phyloP scores from a whole-genome alignment of 2,329 filamentous ascomycete species.

The Aspergillus terreus region DNA sequence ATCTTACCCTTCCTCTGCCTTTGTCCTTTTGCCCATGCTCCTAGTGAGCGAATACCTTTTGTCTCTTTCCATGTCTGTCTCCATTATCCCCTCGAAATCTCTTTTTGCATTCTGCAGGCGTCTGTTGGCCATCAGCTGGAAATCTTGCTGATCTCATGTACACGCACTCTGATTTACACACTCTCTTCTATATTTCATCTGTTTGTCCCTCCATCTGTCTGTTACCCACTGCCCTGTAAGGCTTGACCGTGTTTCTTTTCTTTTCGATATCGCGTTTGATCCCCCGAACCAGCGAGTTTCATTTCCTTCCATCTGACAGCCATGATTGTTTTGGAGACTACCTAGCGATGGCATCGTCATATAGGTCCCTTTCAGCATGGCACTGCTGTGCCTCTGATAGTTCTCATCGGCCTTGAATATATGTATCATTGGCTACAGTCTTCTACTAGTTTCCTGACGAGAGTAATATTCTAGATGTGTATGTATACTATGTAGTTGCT shows the following conservation, averaged over 20 bases:
- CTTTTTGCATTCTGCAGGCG: slow-evolving; percentile 37
- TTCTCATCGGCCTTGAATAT: slow-evolving; percentile 23
- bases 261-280: slow-evolving; percentile 11
- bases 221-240: slow-evolving; percentile 13
- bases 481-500: slow-evolving; percentile 13
- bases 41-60: slow-evolving; percentile 24
- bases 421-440: slow-evolving; percentile 26
- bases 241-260: slow-evolving; percentile 15
- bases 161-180: slow-evolving; percentile 22
- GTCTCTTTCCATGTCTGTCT: slow-evolving; percentile 18
- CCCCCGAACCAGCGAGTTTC: slow-evolving; percentile 12
- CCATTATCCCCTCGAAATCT: slow-evolving; percentile 19
- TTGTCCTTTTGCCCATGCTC: slow-evolving; percentile 16
- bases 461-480: slow-evolving; percentile 14
- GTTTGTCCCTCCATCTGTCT: slow-evolving; percentile 8
- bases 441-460: slow-evolving; percentile 23
- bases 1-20: slow-evolving; percentile 2
- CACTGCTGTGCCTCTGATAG: slow-evolving; percentile 18
- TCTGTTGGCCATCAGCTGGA: slow-evolving; percentile 31
- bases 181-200: slow-evolving; percentile 9
- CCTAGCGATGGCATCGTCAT: slow-evolving; percentile 18
- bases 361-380: slow-evolving; percentile 17
- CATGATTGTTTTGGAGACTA: slow-evolving; percentile 21
- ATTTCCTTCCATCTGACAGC: slow-evolving; percentile 12
- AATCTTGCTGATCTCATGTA: slow-evolving; percentile 29